A percentile compares a stretch with the other conserved stretches of the same genome.
Evolutionary conservation across 225 moss, liverwort and hornwort genomes (phyloP).

Genomic region (Rhytidiadelphus loreus): DNA sequence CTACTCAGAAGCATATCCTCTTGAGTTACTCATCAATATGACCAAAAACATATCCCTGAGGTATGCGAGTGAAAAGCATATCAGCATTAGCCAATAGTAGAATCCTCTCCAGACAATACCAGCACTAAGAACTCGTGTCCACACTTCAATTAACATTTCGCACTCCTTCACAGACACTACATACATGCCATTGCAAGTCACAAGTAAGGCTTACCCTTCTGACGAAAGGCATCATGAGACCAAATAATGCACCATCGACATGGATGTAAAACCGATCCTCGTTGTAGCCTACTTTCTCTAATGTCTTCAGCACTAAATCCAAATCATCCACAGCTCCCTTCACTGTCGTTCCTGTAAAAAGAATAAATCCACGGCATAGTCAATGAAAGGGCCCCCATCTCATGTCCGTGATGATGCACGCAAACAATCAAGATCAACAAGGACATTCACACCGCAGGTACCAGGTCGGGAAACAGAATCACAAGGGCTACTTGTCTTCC

Average conservation of each 20-base stretch:
- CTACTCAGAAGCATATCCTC: not conserved
- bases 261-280: conserved; percentile 89
- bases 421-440: not conserved
- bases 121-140: not conserved
- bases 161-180: not conserved
- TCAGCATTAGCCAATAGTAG: not conserved
- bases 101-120: not conserved
- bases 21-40: too few relatives aligned
- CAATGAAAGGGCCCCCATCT: not conserved
- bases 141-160: not conserved
- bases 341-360: conserved; percentile 67
- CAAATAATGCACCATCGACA: conserved; percentile 86
- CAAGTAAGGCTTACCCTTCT: conserved; percentile 26
- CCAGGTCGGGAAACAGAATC: not conserved
- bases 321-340: conserved; percentile 94
- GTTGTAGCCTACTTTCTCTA: conserved; percentile 46
- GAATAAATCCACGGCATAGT: not conserved
- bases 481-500: not conserved
- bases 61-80: not conserved
- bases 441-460: not conserved
- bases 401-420: not conserved
- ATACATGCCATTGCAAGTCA: not conserved
- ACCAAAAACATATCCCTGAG: not conserved
- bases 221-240: conserved; percentile 47
- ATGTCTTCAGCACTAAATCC: conserved; percentile 54